Percentiles rank a stretch among this genome's conserved stretches.
These are phyloP conservation scores for Arabidopsis thaliana DNA, from an alignment of 345 rosid species.

Conservation along the genomic window TAIR10.1 NC_003070.9:1070501-1071000, in stretches of 20 bases:
- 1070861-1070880: constrained; percentile 22
- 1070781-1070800: constrained; percentile 29
- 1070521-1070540: constrained; percentile 36
- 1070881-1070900: constrained; percentile 22
- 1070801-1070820: constrained; percentile 29
- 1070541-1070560: constrained; percentile 46
- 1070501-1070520: constrained; percentile 4
- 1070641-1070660: constrained; percentile 25
- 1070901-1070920: constrained; percentile 21
- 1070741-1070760: constrained; percentile 31
- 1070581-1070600: constrained; percentile 44
- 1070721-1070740: constrained; percentile 8
- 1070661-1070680: constrained; percentile 27
- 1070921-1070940: constrained; percentile 26
- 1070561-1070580: constrained; percentile 65
- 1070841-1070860: constrained; percentile 35
- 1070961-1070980: constrained; percentile 11
- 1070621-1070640: constrained; percentile 20
- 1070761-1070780: constrained; percentile 44
- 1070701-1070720: constrained; percentile 36
- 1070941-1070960: constrained; percentile 13
- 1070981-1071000: constrained; percentile 1
- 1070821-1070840: constrained; percentile 13
- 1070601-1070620: constrained; percentile 43
- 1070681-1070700: constrained; percentile 37